These are phyloP conservation scores for Fusarium nurragi DNA, from an alignment of 2,329 filamentous ascomycete species.

Conservation along the genomic window DNA sequence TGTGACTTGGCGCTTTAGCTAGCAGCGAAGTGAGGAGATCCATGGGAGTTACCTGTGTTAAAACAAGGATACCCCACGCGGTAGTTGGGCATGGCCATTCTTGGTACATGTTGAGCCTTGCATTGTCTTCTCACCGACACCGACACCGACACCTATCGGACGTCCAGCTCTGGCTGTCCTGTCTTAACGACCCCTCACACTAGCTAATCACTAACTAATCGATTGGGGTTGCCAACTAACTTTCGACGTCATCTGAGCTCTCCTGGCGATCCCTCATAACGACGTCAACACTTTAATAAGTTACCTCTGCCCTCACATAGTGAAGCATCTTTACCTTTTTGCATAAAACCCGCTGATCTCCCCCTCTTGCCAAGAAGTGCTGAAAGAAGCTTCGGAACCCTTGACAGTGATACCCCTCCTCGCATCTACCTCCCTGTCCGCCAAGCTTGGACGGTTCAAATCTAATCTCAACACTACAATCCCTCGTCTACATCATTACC, in stretches of 20 bases:
- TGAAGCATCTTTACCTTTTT: neutral
- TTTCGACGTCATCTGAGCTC: conserved; percentile 32
- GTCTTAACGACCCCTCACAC: conserved; percentile 28
- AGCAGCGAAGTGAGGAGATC: no score
- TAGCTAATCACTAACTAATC: neutral
- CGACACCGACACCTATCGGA: neutral
- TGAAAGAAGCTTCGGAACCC: conserved; percentile 34
- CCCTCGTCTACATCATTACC: conserved; percentile 10
- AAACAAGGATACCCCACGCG: neutral
- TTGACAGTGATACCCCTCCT: conserved; percentile 33
- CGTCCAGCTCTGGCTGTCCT: conserved; percentile 8
- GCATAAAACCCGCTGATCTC: conserved; percentile 6
- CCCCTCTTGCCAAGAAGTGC: conserved; percentile 6
- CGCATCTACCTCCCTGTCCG: conserved; percentile 33
- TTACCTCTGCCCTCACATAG: neutral
- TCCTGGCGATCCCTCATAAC: conserved; percentile 32
- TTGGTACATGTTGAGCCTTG: no score
- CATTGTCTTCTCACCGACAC: neutral
- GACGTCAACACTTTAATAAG: conserved; percentile 32
- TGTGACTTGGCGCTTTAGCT: neutral
- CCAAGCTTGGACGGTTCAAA: conserved; percentile 29
- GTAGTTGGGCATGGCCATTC: neutral
- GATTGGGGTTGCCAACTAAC: neutral
- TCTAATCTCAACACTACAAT: conserved; percentile 25
- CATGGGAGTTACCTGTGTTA: neutral